A percentile compares a stretch with the other conserved stretches of the same genome.
These are phyloP conservation scores for Huntiella omanensis DNA, from an alignment of 2,329 filamentous ascomycete species.

Conservation along the genomic window DNA sequence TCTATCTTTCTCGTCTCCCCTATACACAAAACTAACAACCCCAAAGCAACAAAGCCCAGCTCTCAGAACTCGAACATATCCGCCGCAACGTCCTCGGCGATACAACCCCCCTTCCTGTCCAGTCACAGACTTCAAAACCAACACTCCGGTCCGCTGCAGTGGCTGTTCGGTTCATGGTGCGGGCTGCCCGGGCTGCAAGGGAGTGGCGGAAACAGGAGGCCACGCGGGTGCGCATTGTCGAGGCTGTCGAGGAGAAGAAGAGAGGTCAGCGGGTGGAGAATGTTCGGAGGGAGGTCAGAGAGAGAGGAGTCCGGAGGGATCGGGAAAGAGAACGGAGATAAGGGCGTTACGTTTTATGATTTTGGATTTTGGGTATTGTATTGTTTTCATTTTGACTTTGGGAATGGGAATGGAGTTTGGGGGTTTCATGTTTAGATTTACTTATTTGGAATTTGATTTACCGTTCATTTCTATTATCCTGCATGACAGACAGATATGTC, in stretches of 20 bases:
- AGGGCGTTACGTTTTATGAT: neutral
- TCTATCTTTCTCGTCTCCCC: slow-evolving; percentile 4
- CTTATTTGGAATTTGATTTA: slow-evolving; percentile 5
- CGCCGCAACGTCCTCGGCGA: slow-evolving; percentile 26
- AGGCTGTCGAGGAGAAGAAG: slow-evolving; percentile 28
- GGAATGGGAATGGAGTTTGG: neutral
- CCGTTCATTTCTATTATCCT: neutral
- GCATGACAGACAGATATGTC: neutral
- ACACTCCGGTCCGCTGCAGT: slow-evolving; percentile 25
- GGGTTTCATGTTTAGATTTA: slow-evolving; percentile 6
- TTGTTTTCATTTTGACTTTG: neutral
- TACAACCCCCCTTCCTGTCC: slow-evolving; percentile 16
- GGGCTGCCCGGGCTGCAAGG: slow-evolving; percentile 27
- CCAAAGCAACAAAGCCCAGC: slow-evolving; percentile 76
- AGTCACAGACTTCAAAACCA: slow-evolving; percentile 6
- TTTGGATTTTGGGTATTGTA: neutral
- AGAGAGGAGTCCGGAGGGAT: neutral
- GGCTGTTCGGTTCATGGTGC: slow-evolving; percentile 33
- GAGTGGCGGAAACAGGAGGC: slow-evolving; percentile 33
- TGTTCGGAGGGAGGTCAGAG: neutral
- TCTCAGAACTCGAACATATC: slow-evolving; percentile 70
- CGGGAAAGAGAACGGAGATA: neutral
- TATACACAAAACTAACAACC: slow-evolving; percentile 2
- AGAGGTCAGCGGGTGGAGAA: slow-evolving; percentile 24
- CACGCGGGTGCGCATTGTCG: slow-evolving; percentile 28